Conservation (phyloP, 2,329 filamentous ascomycete species). For the Trichoderma koningii region DNA sequence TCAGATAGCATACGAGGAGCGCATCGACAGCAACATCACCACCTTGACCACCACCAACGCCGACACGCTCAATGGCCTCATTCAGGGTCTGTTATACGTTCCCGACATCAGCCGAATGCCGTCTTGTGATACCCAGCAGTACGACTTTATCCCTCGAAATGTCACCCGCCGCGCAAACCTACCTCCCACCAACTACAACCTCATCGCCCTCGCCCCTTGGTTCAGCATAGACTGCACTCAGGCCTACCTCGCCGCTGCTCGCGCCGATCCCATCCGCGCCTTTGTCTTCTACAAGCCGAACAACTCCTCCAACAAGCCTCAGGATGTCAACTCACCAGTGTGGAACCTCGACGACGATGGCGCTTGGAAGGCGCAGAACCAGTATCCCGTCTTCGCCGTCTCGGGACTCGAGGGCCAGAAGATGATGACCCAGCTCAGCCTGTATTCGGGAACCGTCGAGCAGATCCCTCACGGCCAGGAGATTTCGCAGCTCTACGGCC, state of each 20-base stretch:
- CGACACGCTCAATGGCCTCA: constrained; percentile 58
- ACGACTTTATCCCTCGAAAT: constrained; percentile 70
- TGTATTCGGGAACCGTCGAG: constrained; percentile 76
- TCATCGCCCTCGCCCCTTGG: constrained; percentile 87
- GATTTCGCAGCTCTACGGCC: constrained; percentile 56
- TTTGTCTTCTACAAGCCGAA: constrained; percentile 66
- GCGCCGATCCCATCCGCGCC: constrained; percentile 59
- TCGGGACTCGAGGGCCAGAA: constrained; percentile 65
- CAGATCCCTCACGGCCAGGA: constrained; percentile 59
- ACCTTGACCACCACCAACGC: constrained; percentile 73
- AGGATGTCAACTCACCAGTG: constrained; percentile 60
- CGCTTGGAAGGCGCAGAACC: constrained; percentile 70
- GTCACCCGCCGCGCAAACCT: constrained; percentile 74
- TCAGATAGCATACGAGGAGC: constrained; percentile 56
- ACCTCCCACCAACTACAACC: constrained; percentile 66
- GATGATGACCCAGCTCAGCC: constrained; percentile 70
- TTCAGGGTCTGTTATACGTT: constrained; percentile 82
- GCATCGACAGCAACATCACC: constrained; percentile 62
- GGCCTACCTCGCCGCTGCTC: constrained; percentile 68
- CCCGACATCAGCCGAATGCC: constrained; percentile 64
- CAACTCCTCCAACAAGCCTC: constrained; percentile 61
- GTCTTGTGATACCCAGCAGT: constrained; percentile 64
- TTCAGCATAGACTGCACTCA: constrained; percentile 71
- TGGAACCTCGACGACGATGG: constrained; percentile 73
- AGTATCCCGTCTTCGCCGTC: constrained; percentile 82